Evolutionary conservation across 805 yeast genomes (phyloP), one percentile per base, ranked within the genome.

Genomic region (Pichia nanzhaoensis): DNA sequence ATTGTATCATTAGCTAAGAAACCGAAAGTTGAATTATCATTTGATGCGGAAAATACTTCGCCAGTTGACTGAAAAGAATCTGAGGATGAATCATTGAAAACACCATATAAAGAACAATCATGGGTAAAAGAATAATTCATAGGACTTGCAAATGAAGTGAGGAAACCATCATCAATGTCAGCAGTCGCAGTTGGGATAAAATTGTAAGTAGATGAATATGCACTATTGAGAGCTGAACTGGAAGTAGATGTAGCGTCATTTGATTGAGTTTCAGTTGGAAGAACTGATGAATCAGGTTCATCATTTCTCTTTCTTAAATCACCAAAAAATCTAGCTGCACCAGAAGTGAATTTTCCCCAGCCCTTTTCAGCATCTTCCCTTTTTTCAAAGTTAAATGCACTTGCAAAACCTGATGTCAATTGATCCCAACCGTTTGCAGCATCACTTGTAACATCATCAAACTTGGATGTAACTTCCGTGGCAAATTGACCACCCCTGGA

Each of bases 71-170:
- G 3, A 21, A 39, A 39, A 13, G 41, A 10, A 2, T n/a, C 10
- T 3, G 55, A 50, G 3, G 36, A 13, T 2, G 44, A 39, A 18
- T 37, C 33, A 33, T 51, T 39, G 37, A 47, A 50, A 21, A 49
- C 47, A 27, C 51, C 51, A 32, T 39, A 47, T 16, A 51, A 19
- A 4, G 46, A 41, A 32, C 54, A 51, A 32, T 51, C 48, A 28
- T 38, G 33, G 7, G 43, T 20, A 24, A 37, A 12, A 4, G 17
- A 21, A 30, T 42, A 39, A 33, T 30, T 16, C 6, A 36, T 12
- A 14, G 19, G 18, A 8, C 41, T 48, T 19, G 39, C 32, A 16
- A 20, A n/a, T 10, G 18, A 30, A 20, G 34, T 16, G n/a, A 42
- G 28, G 12, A 32, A 13, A 18, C 18, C 16, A 24, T 28, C 17